Percentiles rank a stretch among this genome's conserved stretches.
phyloP scores from a whole-genome alignment of 1,139 yeast genomes.

The Sporopachydermia cereana region DNA sequence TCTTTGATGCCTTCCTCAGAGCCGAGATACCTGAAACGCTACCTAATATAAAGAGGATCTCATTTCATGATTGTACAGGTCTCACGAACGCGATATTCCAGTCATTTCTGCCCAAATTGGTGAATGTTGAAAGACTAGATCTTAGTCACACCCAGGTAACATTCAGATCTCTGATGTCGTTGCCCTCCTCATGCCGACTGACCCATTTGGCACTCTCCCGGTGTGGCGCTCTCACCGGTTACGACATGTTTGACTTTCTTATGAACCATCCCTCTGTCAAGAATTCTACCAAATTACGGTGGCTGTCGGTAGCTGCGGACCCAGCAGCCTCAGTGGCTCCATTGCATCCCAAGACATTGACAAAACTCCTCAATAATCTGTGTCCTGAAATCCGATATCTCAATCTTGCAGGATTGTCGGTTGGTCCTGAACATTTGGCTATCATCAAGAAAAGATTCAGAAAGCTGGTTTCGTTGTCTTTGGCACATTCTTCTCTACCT shows the following conservation, averaged over 20 bases:
- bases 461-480: slow-evolving; percentile 46
- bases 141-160: slow-evolving; percentile 72
- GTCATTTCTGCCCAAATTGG: slow-evolving; percentile 45
- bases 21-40: slow-evolving; percentile 13
- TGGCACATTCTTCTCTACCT: slow-evolving; percentile 46
- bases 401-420: slow-evolving; percentile 69
- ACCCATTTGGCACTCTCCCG: slow-evolving; percentile 73
- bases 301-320: slow-evolving; percentile 74
- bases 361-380: slow-evolving; percentile 29
- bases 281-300: slow-evolving; percentile 34
- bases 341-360: slow-evolving; percentile 31
- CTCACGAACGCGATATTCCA: slow-evolving; percentile 45
- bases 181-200: slow-evolving; percentile 44
- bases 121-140: slow-evolving; percentile 57
- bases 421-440: slow-evolving; percentile 39
- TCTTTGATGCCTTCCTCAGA: slow-evolving; percentile 18
- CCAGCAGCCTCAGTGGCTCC: slow-evolving; percentile 50
- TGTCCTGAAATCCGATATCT: slow-evolving; percentile 40
- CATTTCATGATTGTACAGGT: slow-evolving; percentile 84
- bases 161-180: slow-evolving; percentile 37
- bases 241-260: slow-evolving; percentile 61
- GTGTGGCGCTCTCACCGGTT: slow-evolving; percentile 67
- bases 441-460: slow-evolving; percentile 45
- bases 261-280: slow-evolving; percentile 60
- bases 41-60: slow-evolving; percentile 38